Evolutionary conservation across 2,329 filamentous ascomycete genomes (phyloP), one percentile per base, ranked within the genome.

Genomic region (Spiromastix sp.): DNA sequence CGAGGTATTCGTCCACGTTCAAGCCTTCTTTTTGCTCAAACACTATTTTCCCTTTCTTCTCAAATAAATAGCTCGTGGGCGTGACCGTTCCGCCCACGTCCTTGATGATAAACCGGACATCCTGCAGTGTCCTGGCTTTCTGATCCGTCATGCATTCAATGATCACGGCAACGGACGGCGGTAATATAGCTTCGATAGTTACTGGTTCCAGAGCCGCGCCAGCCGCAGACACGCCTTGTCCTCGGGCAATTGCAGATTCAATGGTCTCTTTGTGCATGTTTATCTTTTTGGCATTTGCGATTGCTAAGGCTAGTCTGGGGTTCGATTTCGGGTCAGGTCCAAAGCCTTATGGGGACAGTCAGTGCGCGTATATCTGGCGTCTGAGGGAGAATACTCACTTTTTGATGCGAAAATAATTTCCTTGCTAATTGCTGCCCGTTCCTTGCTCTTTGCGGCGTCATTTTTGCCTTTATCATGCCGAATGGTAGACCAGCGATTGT

Each of bases 401-500:
- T 82, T 86, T 2, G 84, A 84, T 40, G 79, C 79, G 42, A 79
- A 71, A 32, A 79, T 74, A 38, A 96, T 80, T 41, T 81, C 74
- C 46, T 83, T 79, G 15, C 79, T 71, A 48, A 93, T 72, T 29
- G 69, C 59, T 30, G 71, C 74, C 19, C 86, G 79, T 47, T 79
- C 70, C 28, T 71, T 72, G 60, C 77, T 85, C 61, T 87, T 94
- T 48, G 79, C 56, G 38, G 57, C 59, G 58, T 98, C 91, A 39
- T 79, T 81, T 42, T 80, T 84, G 34, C 81, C 86, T 61, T 98
- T 98, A 59, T 91, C 85, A 59, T 96, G 91, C 54, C 81, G 84
- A 63, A 95, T 96, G 52, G 91, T 93, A 39, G 85, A 86, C 91
- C 91, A 98, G 56, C 86, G 82, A 60, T 81, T 94, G 63, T 94